These are phyloP conservation scores for Coemansia sp. DNA, from an alignment of 192 early-diverging fungal genomes.

Conservation along the genomic window DNA sequence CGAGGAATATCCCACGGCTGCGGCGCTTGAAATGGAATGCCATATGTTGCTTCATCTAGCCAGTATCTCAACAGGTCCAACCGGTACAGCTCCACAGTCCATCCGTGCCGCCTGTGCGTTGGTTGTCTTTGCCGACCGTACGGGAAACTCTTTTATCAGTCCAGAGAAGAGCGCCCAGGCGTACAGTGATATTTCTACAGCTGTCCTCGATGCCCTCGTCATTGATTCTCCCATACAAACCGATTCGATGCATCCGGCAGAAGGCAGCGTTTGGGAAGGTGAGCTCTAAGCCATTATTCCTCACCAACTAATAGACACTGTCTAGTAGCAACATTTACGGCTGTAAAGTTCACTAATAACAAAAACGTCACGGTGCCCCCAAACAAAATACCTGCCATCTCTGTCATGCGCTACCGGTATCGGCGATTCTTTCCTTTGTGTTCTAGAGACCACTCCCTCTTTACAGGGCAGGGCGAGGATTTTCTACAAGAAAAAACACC, in stretches of 20 bases:
- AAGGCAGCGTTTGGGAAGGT: conserved; percentile 37
- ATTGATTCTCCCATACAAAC: conserved; percentile 21
- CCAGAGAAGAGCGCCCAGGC: conserved; percentile 22
- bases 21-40: conserved; percentile 84
- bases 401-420: too few relatives aligned
- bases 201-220: conserved; percentile 28
- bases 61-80: conserved; percentile 43
- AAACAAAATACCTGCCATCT: too few relatives aligned
- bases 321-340: too few relatives aligned
- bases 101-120: conserved; percentile 76
- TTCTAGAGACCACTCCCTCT: too few relatives aligned
- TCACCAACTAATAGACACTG: too few relatives aligned
- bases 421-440: too few relatives aligned
- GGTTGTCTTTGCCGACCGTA: conserved; percentile 82
- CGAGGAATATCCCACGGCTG: conserved; percentile 12
- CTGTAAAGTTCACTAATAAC: too few relatives aligned
- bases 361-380: too few relatives aligned
- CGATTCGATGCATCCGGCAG: conserved; percentile 20
- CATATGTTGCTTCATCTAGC: conserved; percentile 84
- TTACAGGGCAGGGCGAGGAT: too few relatives aligned
- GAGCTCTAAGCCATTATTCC: too few relatives aligned
- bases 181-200: conserved; percentile 2
- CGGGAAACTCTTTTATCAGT: conserved; percentile 66
- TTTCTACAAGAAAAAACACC: too few relatives aligned
- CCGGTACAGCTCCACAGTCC: conserved; percentile 18